Conservation (phyloP, 1,284 basidiomycete species). For the Sanghuangporus weigelae region DNA sequence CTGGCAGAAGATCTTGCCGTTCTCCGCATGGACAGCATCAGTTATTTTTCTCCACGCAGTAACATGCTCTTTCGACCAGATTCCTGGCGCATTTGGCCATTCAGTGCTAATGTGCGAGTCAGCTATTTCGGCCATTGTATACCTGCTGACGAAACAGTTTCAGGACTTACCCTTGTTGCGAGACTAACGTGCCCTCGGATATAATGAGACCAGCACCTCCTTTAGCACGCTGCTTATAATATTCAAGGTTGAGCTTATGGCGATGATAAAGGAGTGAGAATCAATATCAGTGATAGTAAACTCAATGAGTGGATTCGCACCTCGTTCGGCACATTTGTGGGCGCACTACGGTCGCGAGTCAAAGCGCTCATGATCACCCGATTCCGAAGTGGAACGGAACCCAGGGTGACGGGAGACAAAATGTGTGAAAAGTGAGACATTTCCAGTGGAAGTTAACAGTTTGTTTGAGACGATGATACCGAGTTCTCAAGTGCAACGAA, state of each 20-base stretch:
- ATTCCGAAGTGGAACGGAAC: slow-evolving; percentile 28
- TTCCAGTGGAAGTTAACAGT: too few species aligned
- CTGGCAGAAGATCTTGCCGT: slow-evolving; percentile 36
- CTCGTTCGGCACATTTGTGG: slow-evolving; percentile 30
- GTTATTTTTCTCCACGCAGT: slow-evolving; percentile 33
- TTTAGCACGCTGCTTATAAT: slow-evolving; percentile 41
- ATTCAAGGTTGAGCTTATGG: slow-evolving; percentile 32
- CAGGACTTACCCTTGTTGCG: slow-evolving; percentile 35
- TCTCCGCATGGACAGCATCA: slow-evolving; percentile 38
- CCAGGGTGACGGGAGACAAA: slow-evolving; percentile 32
- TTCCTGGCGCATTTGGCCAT: slow-evolving; percentile 30
- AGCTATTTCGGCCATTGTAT: neutral
- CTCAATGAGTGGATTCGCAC: neutral
- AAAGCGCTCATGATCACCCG: slow-evolving; percentile 30
- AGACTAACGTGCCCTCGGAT: slow-evolving; percentile 37
- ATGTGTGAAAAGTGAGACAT: slow-evolving; percentile 20
- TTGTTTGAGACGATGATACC: neutral
- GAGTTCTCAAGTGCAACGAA: neutral
- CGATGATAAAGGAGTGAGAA: neutral
- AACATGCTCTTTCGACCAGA: slow-evolving; percentile 31
- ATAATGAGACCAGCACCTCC: slow-evolving; percentile 39
- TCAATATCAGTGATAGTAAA: neutral
- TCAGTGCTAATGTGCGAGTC: slow-evolving; percentile 22
- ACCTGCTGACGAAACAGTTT: neutral
- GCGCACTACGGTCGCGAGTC: slow-evolving; percentile 32